Base-by-base conservation (phyloP, 129 eudicot genomes). In the Helianthus annuus region DNA sequence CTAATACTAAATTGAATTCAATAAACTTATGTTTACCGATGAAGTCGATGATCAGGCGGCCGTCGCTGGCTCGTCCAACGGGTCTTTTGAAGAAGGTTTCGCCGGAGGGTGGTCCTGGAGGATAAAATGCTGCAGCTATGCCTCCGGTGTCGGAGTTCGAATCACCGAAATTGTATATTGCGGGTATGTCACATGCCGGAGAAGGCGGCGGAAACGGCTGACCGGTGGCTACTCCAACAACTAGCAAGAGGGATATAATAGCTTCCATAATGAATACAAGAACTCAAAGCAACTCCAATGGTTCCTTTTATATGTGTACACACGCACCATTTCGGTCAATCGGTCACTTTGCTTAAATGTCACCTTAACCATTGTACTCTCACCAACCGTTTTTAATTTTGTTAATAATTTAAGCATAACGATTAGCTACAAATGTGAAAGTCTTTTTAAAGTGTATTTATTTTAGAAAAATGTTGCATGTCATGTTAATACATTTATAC, bases 101-200 rank as follows among this genome's bases (percentile, higher is more conserved):
- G 0, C 97, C 96, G 2, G 19, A 58, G 17, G 96, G 92, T 1
- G 82, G 52, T 7, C 78, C 76, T 3, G 79, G 70, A 14, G 91
- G 91, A 48, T 70, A 86, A 44, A 91, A 88, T 32, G 88, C 91
- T 17, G 97, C 95, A 7, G 95, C 79, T 10, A 76, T 82, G 36
- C 89, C 88, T 24, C 97, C 97, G 14, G 97, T 87, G 69, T 91
- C 97, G 0, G 95, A 91, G 59, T 91, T 91, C n/a, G 97, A 91
- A 70, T 91, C 97, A 1, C 97, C 95, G 29, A 91, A 91, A 78
- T 91, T 91, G 86, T 83, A 91, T 13, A 91, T 83, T 38, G 89
- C 87, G 2, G 88, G 95, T 52, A 72, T 78, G 55, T 77, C 10
- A 53, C 94, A 85, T 12, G 71, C 7, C 7, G 71, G 69, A 49